Evolutionary conservation across 768 basidiomycete species (phyloP).

Genomic region (Calocybe cyanea): DNA sequence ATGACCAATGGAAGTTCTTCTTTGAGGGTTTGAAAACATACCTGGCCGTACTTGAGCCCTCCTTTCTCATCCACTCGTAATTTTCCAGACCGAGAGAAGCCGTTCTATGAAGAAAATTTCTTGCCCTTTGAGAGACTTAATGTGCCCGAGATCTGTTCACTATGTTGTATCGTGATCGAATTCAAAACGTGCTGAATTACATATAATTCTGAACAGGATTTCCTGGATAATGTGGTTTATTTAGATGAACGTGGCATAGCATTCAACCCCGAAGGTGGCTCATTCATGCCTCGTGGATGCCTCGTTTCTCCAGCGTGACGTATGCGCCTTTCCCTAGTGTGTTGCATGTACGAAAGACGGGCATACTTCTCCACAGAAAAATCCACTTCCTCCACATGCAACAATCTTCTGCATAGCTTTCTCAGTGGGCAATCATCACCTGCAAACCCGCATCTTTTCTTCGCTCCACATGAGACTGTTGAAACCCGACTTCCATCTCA

Average conservation of each 20-base stretch:
- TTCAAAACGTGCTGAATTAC: neutral
- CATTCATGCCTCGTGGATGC: slow-evolving; percentile 9
- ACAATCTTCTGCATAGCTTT: slow-evolving; percentile 10
- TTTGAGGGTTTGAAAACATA: too few relatives aligned
- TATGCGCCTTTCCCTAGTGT: neutral
- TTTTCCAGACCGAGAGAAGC: slow-evolving; percentile 11
- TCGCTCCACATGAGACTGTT: slow-evolving; percentile 1
- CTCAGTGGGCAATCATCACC: neutral
- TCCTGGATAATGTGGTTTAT: neutral
- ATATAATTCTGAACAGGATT: slow-evolving; percentile 1
- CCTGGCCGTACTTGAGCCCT: too few relatives aligned
- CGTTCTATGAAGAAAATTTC: slow-evolving; percentile 1
- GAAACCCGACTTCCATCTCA: slow-evolving; percentile 1
- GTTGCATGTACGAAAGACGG: neutral
- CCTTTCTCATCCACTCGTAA: neutral
- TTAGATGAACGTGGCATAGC: slow-evolving; percentile 5
- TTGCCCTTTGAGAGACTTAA: neutral
- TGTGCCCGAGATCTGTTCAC: slow-evolving; percentile 3
- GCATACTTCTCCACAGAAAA: neutral
- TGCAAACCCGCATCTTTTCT: neutral
- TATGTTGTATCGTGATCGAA: neutral
- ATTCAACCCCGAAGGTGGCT: slow-evolving; percentile 2
- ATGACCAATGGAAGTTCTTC: too few relatives aligned
- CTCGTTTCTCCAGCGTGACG: slow-evolving; percentile 12
- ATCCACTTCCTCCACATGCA: too few relatives aligned